phyloP scores from a whole-genome alignment of 768 basidiomycete genomes.

The Mycena chlorophos region DNA sequence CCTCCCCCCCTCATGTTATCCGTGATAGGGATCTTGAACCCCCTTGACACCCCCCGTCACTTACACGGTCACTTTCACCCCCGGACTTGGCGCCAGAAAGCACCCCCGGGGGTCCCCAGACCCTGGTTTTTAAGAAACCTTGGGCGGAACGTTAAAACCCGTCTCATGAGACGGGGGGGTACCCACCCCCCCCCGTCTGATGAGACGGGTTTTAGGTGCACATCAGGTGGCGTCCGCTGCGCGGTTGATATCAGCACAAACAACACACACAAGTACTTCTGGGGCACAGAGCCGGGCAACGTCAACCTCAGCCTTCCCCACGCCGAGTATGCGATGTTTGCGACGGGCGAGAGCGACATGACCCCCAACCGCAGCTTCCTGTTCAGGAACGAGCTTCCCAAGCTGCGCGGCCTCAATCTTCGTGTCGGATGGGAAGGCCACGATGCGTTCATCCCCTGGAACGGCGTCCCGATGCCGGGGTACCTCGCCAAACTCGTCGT shows the following conservation, averaged over 20 bases:
- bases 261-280: neutral
- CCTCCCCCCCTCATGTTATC: too few relatives aligned
- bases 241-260: too few relatives aligned
- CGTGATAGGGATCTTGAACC: too few relatives aligned
- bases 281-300: neutral
- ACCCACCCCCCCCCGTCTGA: too few relatives aligned
- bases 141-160: too few relatives aligned
- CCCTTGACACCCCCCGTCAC: too few relatives aligned
- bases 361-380: neutral
- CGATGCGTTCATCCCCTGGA: neutral
- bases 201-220: neutral
- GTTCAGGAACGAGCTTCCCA: neutral
- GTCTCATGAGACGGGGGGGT: too few relatives aligned
- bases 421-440: neutral
- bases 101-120: too few relatives aligned
- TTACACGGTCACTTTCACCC: too few relatives aligned
- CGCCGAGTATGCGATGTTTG: neutral
- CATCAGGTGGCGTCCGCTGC: neutral
- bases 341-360: too few relatives aligned
- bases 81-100: too few relatives aligned
- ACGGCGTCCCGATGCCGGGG: neutral
- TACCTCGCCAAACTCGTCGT: neutral
- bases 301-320: neutral
- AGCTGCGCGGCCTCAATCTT: neutral
- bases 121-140: too few relatives aligned